These are phyloP conservation scores for Ophiostoma quercus DNA, from an alignment of 2,329 filamentous ascomycete species.

Conservation along the genomic window DNA sequence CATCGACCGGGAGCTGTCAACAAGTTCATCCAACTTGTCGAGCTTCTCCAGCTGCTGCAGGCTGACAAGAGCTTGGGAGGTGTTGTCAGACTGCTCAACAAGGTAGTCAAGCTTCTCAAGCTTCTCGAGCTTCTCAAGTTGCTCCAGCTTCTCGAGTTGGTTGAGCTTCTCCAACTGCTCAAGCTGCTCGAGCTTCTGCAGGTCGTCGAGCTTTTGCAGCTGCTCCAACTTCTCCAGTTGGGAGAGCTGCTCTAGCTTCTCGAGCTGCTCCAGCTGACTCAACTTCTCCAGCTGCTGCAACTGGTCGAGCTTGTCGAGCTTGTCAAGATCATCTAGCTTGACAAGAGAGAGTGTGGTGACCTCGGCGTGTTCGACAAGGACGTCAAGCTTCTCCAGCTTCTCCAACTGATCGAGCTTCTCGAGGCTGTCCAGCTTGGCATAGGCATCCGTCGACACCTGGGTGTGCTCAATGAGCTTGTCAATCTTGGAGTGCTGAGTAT, in stretches of 20 bases:
- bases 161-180: conserved; percentile 40
- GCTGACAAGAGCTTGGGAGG: not conserved
- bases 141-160: conserved; percentile 49
- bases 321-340: conserved; percentile 29
- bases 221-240: not conserved
- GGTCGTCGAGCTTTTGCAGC: conserved; percentile 50
- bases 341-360: conserved; percentile 40
- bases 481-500: conserved; percentile 24
- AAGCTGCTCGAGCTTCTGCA: conserved; percentile 13
- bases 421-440: conserved; percentile 39
- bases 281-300: conserved; percentile 35
- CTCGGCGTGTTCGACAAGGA: conserved; percentile 45
- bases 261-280: conserved; percentile 5
- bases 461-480: conserved; percentile 23
- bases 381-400: conserved; percentile 39
- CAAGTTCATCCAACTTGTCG: conserved; percentile 53
- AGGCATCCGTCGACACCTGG: conserved; percentile 16
- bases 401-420: not conserved
- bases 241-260: conserved; percentile 38
- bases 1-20: conserved; percentile 54
- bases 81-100: not conserved
- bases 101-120: conserved; percentile 44
- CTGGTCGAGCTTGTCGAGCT: conserved; percentile 24
- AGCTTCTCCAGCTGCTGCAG: conserved; percentile 40
- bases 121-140: conserved; percentile 47